These are phyloP conservation scores for Didymella pomorum DNA, from an alignment of 2,329 filamentous ascomycete species.

Conservation along the genomic window DNA sequence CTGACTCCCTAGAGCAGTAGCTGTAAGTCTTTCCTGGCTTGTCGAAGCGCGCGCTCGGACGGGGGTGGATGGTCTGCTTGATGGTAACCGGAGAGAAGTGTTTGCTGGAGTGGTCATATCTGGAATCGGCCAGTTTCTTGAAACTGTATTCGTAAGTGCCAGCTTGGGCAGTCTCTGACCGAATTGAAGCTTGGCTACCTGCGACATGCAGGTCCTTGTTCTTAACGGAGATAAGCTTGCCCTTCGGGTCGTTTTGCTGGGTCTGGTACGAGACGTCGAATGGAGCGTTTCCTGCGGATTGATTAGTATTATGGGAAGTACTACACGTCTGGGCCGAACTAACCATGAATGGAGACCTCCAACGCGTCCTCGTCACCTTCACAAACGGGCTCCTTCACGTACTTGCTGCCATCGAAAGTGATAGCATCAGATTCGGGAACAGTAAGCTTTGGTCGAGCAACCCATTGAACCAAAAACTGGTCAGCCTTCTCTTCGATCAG, in stretches of 20 bases:
- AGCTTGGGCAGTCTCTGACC: constrained; percentile 84
- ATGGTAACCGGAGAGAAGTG: constrained; percentile 73
- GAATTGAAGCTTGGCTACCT: constrained; percentile 76
- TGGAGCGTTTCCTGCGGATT: constrained; percentile 71
- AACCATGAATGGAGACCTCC: constrained; percentile 80
- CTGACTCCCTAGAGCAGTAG: constrained; percentile 86
- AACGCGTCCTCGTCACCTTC: constrained; percentile 93
- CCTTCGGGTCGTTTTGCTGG: constrained; percentile 71
- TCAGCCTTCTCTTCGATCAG: constrained; percentile 76
- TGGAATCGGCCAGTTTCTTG: constrained; percentile 79
- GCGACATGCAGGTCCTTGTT: constrained; percentile 79
- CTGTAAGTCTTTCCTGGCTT: constrained; percentile 94
- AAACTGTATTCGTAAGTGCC: constrained; percentile 90
- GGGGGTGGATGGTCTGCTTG: constrained; percentile 83
- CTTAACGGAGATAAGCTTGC: constrained; percentile 64
- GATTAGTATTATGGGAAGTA: constrained; percentile 32
- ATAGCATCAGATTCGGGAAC: constrained; percentile 71
- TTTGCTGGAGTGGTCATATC: constrained; percentile 78
- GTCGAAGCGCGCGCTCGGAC: constrained; percentile 81
- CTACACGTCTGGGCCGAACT: constrained; percentile 45
- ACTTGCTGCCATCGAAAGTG: constrained; percentile 60
- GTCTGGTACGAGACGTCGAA: constrained; percentile 85
- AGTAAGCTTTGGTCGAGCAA: constrained; percentile 76
- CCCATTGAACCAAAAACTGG: constrained; percentile 83
- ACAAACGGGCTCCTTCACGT: constrained; percentile 82